Evolutionary conservation across 1,139 yeast genomes (phyloP).

Genomic region (Yarrowia galli): DNA sequence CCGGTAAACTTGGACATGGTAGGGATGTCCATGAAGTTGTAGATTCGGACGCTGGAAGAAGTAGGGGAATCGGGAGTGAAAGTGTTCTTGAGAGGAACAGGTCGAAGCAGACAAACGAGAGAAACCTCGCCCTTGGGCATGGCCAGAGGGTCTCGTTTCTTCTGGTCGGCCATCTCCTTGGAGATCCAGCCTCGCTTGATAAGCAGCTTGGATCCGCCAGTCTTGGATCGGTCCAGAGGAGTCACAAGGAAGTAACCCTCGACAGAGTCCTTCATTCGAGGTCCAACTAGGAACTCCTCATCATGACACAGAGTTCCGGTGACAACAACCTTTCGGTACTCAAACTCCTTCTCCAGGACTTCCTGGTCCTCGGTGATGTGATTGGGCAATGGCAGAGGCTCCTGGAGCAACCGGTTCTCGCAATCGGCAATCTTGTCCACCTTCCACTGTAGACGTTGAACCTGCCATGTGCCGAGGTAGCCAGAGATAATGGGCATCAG

Average conservation of each 20-base stretch:
- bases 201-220: constrained; percentile 73
- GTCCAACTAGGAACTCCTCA: constrained; percentile 92
- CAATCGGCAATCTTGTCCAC: constrained; percentile 80
- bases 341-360: constrained; percentile 69
- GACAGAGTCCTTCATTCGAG: constrained; percentile 76
- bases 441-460: constrained; percentile 85
- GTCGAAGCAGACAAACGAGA: constrained; percentile 74
- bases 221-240: constrained; percentile 68
- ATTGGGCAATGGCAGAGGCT: constrained; percentile 73
- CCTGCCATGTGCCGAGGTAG: constrained; percentile 94
- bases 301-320: constrained; percentile 83
- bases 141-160: constrained; percentile 68
- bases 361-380: constrained; percentile 49
- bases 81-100: constrained; percentile 70
- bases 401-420: constrained; percentile 78
- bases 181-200: constrained; percentile 94
- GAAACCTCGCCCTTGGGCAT: constrained; percentile 78
- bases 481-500: constrained; percentile 91
- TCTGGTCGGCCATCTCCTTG: constrained; percentile 73
- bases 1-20: constrained; percentile 78
- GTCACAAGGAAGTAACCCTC: constrained; percentile 83
- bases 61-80: constrained; percentile 82
- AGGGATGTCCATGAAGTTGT: constrained; percentile 73
- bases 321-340: constrained; percentile 75
- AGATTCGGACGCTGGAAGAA: constrained; percentile 57